Base-by-base conservation (phyloP, 352 stramenopile genomes). In the Phytophthora meadii region DNA sequence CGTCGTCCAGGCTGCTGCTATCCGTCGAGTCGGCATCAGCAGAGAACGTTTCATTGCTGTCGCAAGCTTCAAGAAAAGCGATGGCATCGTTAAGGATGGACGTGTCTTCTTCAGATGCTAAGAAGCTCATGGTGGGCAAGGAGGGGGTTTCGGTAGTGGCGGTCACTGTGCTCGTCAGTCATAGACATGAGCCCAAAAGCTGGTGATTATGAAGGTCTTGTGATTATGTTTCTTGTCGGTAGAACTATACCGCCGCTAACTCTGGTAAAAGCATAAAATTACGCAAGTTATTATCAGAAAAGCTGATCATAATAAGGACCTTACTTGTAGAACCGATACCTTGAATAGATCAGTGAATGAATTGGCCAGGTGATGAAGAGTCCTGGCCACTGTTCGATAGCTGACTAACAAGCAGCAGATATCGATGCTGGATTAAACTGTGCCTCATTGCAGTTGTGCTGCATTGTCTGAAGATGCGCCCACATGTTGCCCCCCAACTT, bases 11-110 rank as follows among this genome's bases (percentile, higher is more conserved):
- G 25, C 41, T 67, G 25, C 24, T 55, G 12, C 19, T 32, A 32
- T 64, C 39, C 14, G 61, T 64, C 15, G 61, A 45, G 14, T 57
- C 60, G 22, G 50, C 15, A 28, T 32, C 27, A 47, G 12, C 32
- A 2, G 32, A 15, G 1, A 24, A 54, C 17, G 17, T 34, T 24
- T 40, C 45, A 1, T 40, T 34, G 30, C 30, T 50, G 11, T 37
- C 42, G 48, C 30, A 74, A 15, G 47, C 56, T 15, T 70, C 63
- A 37, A 76, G 72, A 50, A 76, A 67, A 17, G 60, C 68, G 2
- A 73, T 58, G n/a, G 63, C 68, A 17, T 67, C 68, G 25, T 50
- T 65, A 9, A 76, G 44, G 17, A 61, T 54, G 19, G 40, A 57
- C 34, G 52, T 52, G 28, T 67, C 54, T 11, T 76, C 68, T 19